Conservation (phyloP, 164 flowering plant species). For the grape (Vitis vinifera) region ASM3070453v1 NC_081810.1:13343001-13343500, state of each 20-base stretch:
- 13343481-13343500: too few relatives aligned
- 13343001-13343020: background rate
- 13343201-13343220: slow-evolving; percentile 80
- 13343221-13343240: slow-evolving; percentile 77
- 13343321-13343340: background rate
- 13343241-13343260: slow-evolving; percentile 75
- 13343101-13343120: slow-evolving; percentile 87
- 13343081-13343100: slow-evolving; percentile 88
- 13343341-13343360: too few relatives aligned
- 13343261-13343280: slow-evolving; percentile 62
- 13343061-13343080: slow-evolving; percentile 70
- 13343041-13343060: slow-evolving; percentile 83
- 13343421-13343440: too few relatives aligned
- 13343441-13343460: too few relatives aligned
- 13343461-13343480: too few relatives aligned
- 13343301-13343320: slow-evolving; percentile 46
- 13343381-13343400: too few relatives aligned
- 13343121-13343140: background rate
- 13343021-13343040: slow-evolving; percentile 68
- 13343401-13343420: too few relatives aligned
- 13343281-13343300: slow-evolving; percentile 44
- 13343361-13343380: too few relatives aligned
- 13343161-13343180: background rate
- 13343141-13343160: background rate
- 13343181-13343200: background rate